phyloP scores from a whole-genome alignment of 306 rosid species.

The Acacia acuminata region DNA sequence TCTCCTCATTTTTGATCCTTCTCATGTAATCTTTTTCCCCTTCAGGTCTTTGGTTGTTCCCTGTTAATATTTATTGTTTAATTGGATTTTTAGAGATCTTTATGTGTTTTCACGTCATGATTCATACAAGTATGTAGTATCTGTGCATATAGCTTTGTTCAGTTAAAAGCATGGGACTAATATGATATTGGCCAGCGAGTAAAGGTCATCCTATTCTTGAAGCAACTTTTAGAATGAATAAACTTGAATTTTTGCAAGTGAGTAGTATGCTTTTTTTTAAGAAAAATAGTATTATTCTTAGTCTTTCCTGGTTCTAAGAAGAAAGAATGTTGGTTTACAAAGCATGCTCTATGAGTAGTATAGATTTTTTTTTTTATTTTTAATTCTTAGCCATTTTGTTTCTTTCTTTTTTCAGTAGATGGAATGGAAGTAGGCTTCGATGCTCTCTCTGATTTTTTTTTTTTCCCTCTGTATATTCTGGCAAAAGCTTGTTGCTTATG shows the following conservation, averaged over 20 bases:
- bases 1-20: slow-evolving; percentile 82
- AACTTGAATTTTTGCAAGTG: slow-evolving; percentile 2
- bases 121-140: background rate
- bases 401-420: background rate
- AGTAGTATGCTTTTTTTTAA: too few relatives aligned
- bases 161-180: background rate
- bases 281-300: too few relatives aligned
- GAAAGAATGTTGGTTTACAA: slow-evolving; percentile 12
- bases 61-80: slow-evolving; percentile 18
- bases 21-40: slow-evolving; percentile 56
- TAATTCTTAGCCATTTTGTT: background rate
- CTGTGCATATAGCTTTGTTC: background rate
- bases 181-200: background rate
- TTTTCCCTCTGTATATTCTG: background rate
- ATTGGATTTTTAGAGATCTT: slow-evolving; percentile 10
- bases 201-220: background rate
- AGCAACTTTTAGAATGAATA: slow-evolving; percentile 6
- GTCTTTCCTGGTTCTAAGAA: slow-evolving; percentile 15
- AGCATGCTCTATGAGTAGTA: background rate
- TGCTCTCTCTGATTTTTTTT: background rate
- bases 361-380: background rate
- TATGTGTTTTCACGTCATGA: slow-evolving; percentile 16
- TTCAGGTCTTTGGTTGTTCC: slow-evolving; percentile 18
- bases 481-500: slow-evolving; percentile 19
- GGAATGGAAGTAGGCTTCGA: slow-evolving; percentile 13